These are phyloP conservation scores for Naganishia onofrii DNA, from an alignment of 768 basidiomycete species.

Conservation along the genomic window DNA sequence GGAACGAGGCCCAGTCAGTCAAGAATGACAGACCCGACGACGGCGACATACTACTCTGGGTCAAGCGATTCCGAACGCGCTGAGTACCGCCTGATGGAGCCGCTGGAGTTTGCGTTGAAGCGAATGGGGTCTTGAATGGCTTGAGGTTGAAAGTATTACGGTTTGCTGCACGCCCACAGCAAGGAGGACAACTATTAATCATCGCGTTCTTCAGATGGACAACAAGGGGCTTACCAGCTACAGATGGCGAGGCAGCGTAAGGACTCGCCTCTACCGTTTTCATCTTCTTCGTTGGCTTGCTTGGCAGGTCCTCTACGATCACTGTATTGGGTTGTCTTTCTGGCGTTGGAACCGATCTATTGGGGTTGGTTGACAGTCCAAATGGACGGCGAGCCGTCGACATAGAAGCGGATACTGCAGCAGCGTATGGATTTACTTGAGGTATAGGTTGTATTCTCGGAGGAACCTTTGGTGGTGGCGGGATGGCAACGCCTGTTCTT, in stretches of 20 bases:
- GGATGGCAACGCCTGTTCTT: background rate
- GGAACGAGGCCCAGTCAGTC: background rate
- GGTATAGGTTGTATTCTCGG: slow-evolving; percentile 6
- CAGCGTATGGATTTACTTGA: slow-evolving; percentile 15
- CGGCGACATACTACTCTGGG: background rate
- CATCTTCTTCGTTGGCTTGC: slow-evolving; percentile 16
- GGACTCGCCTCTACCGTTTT: slow-evolving; percentile 20
- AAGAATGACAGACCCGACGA: background rate
- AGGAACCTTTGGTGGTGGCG: background rate
- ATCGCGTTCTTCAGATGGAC: background rate
- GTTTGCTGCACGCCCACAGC: background rate
- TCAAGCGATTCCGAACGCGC: slow-evolving; percentile 1
- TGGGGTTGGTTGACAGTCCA: slow-evolving; percentile 4
- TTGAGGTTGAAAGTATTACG: background rate
- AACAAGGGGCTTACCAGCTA: slow-evolving; percentile 5
- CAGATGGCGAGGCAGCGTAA: slow-evolving; percentile 23
- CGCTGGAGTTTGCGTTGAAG: background rate
- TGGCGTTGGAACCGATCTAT: background rate
- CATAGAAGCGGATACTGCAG: slow-evolving; percentile 9
- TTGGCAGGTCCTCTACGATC: slow-evolving; percentile 16
- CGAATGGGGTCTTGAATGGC: slow-evolving; percentile 19
- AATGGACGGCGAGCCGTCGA: slow-evolving; percentile 2
- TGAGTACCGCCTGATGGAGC: no score
- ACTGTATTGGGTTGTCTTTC: background rate
- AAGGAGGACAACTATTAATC: background rate